phyloP scores from a whole-genome alignment of 2,329 filamentous ascomycete genomes.

The Venturia oleaginea region DNA sequence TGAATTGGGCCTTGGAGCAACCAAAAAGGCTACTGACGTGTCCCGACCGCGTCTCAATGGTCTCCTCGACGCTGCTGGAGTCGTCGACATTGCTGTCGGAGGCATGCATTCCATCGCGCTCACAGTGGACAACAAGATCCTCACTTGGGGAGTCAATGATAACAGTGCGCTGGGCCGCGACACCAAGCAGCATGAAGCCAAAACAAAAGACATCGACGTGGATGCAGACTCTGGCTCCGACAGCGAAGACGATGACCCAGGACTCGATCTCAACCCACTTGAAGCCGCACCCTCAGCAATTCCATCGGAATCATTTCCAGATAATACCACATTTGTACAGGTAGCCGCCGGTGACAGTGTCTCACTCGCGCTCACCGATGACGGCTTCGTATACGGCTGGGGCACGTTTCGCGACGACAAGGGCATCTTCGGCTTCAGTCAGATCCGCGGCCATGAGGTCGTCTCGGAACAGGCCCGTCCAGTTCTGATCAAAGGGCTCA shows the following conservation, averaged over 20 bases:
- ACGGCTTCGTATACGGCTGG: constrained; percentile 73
- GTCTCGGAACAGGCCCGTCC: constrained; percentile 45
- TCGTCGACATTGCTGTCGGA: constrained; percentile 68
- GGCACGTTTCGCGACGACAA: constrained; percentile 68
- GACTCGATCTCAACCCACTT: constrained; percentile 59
- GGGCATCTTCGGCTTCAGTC: constrained; percentile 55
- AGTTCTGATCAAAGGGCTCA: constrained; percentile 50
- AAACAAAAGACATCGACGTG: constrained; percentile 42
- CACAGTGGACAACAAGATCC: constrained; percentile 70
- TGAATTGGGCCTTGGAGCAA: constrained; percentile 68
- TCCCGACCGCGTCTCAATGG: constrained; percentile 64
- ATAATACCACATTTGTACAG: constrained; percentile 55
- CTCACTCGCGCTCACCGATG: constrained; percentile 65
- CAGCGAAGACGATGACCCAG: constrained; percentile 45
- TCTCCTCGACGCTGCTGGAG: constrained; percentile 49
- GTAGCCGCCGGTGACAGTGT: constrained; percentile 66
- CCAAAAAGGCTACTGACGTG: constrained; percentile 59
- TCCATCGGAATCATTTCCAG: constrained; percentile 45
- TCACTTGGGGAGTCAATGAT: constrained; percentile 85
- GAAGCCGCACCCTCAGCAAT: constrained; percentile 60
- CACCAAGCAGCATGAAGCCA: constrained; percentile 35
- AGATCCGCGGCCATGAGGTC: constrained; percentile 29
- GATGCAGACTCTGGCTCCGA: constrained; percentile 40
- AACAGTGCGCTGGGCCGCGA: constrained; percentile 70
- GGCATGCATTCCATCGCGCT: constrained; percentile 75